phyloP scores from a whole-genome alignment of 176 grass and related monocot species.

The Oryza australiensis region DNA sequence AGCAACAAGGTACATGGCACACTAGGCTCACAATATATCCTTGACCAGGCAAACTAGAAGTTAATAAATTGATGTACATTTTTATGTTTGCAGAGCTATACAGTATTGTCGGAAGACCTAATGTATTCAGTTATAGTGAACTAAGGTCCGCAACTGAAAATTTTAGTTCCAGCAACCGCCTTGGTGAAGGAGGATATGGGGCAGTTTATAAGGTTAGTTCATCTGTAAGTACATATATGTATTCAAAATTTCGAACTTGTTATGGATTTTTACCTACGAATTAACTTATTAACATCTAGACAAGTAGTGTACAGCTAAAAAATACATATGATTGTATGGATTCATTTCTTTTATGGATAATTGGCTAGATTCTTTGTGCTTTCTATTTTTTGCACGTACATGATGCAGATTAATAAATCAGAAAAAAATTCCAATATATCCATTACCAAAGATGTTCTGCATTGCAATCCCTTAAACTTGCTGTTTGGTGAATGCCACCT shows the following conservation, averaged over 20 bases:
- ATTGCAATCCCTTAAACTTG: not conserved
- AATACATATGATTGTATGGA: not conserved
- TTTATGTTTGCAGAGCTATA: constrained; percentile 56
- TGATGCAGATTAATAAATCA: not conserved
- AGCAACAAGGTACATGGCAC: constrained; percentile 44
- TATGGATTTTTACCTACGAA: not conserved
- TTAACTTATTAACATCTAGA: not conserved
- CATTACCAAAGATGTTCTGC: not conserved
- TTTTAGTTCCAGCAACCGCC: constrained; percentile 73
- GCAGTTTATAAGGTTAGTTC: constrained; percentile 72
- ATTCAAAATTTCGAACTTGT: too few species aligned
- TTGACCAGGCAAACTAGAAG: not conserved
- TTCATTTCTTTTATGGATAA: not conserved
- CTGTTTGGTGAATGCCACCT: not conserved
- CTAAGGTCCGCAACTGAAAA: constrained; percentile 65
- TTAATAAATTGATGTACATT: constrained; percentile 12
- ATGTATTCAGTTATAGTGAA: constrained; percentile 68
- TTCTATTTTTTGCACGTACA: not conserved
- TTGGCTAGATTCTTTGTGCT: not conserved
- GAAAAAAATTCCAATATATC: not conserved
- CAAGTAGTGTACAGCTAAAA: not conserved
- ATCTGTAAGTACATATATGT: not conserved
- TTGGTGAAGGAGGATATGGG: constrained; percentile 90
- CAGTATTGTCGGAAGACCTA: constrained; percentile 58
- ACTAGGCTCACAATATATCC: not conserved